Percentiles rank a stretch among this genome's conserved stretches.
Conservation (phyloP, 495 filamentous ascomycete species). For the Cenococcum geophilum region DNA sequence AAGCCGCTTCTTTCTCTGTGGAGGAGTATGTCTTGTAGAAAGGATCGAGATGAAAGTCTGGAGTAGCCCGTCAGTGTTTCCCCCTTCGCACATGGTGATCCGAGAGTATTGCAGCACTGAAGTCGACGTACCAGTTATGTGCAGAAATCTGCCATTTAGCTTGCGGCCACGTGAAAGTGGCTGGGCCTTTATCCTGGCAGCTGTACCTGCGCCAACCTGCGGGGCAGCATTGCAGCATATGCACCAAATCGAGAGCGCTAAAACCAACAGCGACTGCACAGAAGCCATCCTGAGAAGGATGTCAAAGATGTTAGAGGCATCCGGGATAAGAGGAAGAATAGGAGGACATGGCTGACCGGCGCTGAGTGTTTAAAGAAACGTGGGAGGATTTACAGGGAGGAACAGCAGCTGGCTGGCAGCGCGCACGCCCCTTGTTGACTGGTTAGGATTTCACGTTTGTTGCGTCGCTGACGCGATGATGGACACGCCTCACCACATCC, state of each 20-base stretch:
- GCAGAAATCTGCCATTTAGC: constrained; percentile 79
- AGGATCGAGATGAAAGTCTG: constrained; percentile 86
- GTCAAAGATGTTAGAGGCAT: background rate
- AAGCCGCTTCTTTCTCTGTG: constrained; percentile 58
- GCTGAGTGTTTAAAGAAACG: background rate
- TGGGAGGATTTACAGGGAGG: background rate
- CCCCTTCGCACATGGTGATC: constrained; percentile 6
- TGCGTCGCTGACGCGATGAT: background rate
- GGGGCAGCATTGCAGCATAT: constrained; percentile 13
- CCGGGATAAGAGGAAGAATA: background rate
- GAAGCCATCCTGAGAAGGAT: background rate
- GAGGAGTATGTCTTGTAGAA: constrained; percentile 75
- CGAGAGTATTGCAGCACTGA: background rate
- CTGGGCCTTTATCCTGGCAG: background rate
- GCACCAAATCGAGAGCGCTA: constrained; percentile 7
- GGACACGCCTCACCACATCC: background rate
- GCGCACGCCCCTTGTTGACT: background rate
- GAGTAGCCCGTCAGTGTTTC: background rate
- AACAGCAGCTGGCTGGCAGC: background rate
- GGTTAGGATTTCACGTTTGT: background rate
- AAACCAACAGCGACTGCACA: constrained; percentile 6
- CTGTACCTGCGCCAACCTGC: constrained; percentile 22
- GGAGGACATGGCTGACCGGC: background rate
- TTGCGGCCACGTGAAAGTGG: constrained; percentile 28
- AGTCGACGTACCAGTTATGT: constrained; percentile 73